phyloP scores from a whole-genome alignment of 1,284 basidiomycete species.

The Pulveroboletus sp. region DNA sequence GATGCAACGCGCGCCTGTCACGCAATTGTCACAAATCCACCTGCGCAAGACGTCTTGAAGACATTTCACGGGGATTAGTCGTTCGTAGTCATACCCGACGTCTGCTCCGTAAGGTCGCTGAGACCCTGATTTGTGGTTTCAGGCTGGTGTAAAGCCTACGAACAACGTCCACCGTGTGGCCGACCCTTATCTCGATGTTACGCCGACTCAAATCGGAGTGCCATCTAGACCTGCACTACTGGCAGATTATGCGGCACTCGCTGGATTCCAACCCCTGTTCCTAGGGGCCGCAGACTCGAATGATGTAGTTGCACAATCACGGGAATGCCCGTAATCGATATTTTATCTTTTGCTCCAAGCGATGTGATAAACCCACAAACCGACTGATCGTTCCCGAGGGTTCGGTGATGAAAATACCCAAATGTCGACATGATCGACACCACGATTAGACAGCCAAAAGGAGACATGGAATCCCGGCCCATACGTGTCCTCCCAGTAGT shows the following conservation, averaged over 20 bases:
- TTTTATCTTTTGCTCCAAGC: slow-evolving; percentile 1
- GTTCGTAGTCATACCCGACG: neutral
- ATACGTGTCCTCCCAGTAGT: too few relatives aligned
- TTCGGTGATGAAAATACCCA: slow-evolving; percentile 9
- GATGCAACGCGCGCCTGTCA: slow-evolving; percentile 21
- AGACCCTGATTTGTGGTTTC: neutral
- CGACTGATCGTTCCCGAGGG: slow-evolving; percentile 17
- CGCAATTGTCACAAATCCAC: slow-evolving; percentile 22
- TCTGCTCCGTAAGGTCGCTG: neutral
- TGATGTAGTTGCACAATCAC: slow-evolving; percentile 10
- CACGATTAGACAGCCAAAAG: neutral
- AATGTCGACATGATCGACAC: neutral
- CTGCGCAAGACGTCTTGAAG: neutral
- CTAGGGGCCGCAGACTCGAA: slow-evolving; percentile 13
- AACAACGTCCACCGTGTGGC: neutral
- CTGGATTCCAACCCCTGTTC: slow-evolving; percentile 16
- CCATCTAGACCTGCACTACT: neutral
- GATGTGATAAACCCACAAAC: slow-evolving; percentile 17
- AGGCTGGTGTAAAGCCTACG: neutral
- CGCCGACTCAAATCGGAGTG: neutral
- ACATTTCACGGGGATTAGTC: slow-evolving; percentile 12
- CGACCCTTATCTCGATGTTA: neutral
- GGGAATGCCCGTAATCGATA: slow-evolving; percentile 2
- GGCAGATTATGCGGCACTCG: neutral
- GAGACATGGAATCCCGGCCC: too few relatives aligned